A percentile compares a stretch with the other conserved stretches of the same genome.
phyloP scores from a whole-genome alignment of 2,329 filamentous ascomycete species.

The Orbilia ellipsospora region DNA sequence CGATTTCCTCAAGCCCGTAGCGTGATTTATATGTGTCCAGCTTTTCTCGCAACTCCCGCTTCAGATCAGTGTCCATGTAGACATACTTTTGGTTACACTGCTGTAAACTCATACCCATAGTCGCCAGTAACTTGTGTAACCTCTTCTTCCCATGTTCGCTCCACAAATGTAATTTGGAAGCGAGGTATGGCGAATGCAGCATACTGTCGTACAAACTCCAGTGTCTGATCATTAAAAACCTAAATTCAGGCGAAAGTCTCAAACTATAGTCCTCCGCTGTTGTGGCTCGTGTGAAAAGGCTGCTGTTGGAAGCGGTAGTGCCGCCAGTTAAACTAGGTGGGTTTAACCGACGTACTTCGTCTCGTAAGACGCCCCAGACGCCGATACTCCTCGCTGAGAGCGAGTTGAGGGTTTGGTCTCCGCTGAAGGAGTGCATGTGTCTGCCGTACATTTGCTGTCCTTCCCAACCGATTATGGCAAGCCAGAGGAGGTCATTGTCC shows the following conservation, averaged over 20 bases:
- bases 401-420: constrained; percentile 68
- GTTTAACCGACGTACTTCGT: constrained; percentile 93
- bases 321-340: constrained; percentile 67
- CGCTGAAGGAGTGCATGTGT: constrained; percentile 72
- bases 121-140: constrained; percentile 91
- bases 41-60: constrained; percentile 84
- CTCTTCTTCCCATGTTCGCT: constrained; percentile 87
- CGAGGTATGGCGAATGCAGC: constrained; percentile 95
- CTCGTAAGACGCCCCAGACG: constrained; percentile 84
- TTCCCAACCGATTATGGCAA: constrained; percentile 93
- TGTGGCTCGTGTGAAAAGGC: constrained; percentile 73
- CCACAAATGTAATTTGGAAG: constrained; percentile 92
- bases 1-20: constrained; percentile 93
- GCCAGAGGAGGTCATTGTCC: constrained; percentile 95
- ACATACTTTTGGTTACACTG: constrained; percentile 97
- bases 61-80: constrained; percentile 98
- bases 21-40: constrained; percentile 90
- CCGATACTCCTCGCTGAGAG: constrained; percentile 46
- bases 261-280: constrained; percentile 90
- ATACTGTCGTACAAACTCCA: constrained; percentile 99
- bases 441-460: constrained; percentile 91
- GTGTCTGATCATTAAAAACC: constrained; percentile 90
- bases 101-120: constrained; percentile 94
- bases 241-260: constrained; percentile 89
- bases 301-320: constrained; percentile 69